Evolutionary conservation across 768 basidiomycete species (phyloP).

Genomic region (Vararia minispora): DNA sequence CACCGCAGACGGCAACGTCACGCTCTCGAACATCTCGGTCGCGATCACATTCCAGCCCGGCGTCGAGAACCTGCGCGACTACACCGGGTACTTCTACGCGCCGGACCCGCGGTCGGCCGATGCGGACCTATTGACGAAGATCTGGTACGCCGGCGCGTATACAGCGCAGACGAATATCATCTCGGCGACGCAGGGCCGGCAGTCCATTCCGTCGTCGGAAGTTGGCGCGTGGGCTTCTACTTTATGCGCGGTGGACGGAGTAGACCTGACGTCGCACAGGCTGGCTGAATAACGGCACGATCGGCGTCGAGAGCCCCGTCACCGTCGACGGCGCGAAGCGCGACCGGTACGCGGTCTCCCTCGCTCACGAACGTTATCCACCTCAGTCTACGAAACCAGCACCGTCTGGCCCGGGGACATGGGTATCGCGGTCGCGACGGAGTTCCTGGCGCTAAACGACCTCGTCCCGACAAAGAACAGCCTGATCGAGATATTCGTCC

Average conservation of each 20-base stretch:
- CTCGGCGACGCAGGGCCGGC: conserved; percentile 2
- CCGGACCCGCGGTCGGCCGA: conserved; percentile 2
- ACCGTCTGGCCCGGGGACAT: conserved; percentile 22
- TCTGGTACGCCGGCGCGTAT: conserved; percentile 17
- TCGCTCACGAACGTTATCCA: no score
- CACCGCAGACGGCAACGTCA: conserved; percentile 1
- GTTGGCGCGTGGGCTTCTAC: no score
- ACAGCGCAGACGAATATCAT: conserved; percentile 14
- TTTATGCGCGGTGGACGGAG: no score
- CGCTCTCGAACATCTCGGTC: conserved; percentile 8
- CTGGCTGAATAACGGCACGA: conserved; percentile 4
- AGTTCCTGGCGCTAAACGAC: conserved; percentile 21
- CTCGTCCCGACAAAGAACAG: conserved; percentile 11
- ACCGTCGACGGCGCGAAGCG: conserved; percentile 16
- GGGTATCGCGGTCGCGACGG: conserved; percentile 30
- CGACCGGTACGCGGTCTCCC: no score
- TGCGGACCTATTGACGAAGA: conserved; percentile 10
- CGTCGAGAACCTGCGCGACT: conserved; percentile 10
- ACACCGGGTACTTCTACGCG: conserved; percentile 15
- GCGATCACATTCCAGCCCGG: conserved; percentile 11
- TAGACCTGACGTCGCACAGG: no score
- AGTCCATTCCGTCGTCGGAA: not conserved
- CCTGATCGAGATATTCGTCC: no score
- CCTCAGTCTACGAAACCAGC: not conserved
- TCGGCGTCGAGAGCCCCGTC: conserved; percentile 9